Evolutionary conservation across 2,329 filamentous ascomycete species (phyloP).

Genomic region (Waltergamsia citrina): DNA sequence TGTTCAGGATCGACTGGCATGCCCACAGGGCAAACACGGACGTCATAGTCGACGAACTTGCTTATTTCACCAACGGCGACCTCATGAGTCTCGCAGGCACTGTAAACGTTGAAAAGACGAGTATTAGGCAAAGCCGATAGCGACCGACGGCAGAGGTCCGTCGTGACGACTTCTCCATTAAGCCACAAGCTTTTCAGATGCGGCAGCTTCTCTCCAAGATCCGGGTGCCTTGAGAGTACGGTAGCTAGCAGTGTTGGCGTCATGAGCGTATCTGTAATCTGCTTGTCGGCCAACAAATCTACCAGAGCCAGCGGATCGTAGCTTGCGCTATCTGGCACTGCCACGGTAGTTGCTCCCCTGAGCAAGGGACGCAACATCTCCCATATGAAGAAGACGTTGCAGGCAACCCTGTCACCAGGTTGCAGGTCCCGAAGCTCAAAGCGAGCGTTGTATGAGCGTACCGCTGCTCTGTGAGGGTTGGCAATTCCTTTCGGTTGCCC

Average conservation of each 20-base stretch:
- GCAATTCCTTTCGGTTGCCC: constrained; percentile 76
- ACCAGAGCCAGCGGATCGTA: constrained; percentile 70
- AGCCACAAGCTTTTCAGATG: constrained; percentile 65
- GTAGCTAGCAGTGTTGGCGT: constrained; percentile 71
- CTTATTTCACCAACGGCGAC: constrained; percentile 68
- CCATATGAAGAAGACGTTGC: constrained; percentile 84
- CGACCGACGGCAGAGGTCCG: constrained; percentile 62
- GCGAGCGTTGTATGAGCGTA: constrained; percentile 64
- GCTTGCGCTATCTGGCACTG: constrained; percentile 66
- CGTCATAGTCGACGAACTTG: constrained; percentile 53
- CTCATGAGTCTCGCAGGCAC: constrained; percentile 74
- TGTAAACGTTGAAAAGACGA: constrained; percentile 71
- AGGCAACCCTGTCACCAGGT: constrained; percentile 71
- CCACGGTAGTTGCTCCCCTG: constrained; percentile 66
- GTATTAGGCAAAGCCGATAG: constrained; percentile 58
- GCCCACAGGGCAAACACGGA: constrained; percentile 64
- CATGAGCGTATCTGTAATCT: constrained; percentile 74
- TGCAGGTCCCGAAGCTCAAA: constrained; percentile 61
- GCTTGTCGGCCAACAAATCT: constrained; percentile 54
- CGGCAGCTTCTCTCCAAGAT: constrained; percentile 54
- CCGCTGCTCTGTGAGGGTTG: constrained; percentile 65
- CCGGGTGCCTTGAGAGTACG: constrained; percentile 59
- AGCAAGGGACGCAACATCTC: constrained; percentile 71
- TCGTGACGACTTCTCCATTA: constrained; percentile 75
- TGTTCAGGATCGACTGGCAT: constrained; percentile 57